Conservation (phyloP, 1,139 yeast genomes). For the Blastobotrys elegans region DNA sequence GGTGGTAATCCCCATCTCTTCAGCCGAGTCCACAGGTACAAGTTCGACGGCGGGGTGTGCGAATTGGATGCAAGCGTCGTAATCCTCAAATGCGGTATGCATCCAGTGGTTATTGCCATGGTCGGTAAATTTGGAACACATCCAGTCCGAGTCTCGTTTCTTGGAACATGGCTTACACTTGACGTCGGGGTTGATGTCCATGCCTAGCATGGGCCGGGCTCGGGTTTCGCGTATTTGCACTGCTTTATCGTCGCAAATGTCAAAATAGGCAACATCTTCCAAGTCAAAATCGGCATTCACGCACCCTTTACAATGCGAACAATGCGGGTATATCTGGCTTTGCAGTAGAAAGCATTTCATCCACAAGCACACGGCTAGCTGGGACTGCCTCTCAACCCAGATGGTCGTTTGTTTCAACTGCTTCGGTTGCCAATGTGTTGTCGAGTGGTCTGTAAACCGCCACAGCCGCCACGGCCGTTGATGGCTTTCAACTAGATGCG, state of each 20-base stretch:
- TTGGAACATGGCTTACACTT: not conserved
- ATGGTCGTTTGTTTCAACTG: conserved; percentile 1
- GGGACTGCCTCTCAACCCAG: conserved; percentile 2
- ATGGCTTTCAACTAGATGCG: not conserved
- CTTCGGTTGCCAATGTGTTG: not conserved
- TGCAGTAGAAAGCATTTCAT: conserved; percentile 1
- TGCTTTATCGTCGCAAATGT: not conserved
- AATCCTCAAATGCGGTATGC: not conserved
- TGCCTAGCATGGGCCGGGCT: not conserved
- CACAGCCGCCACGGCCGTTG: conserved; percentile 1
- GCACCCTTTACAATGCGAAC: conserved; percentile 1
- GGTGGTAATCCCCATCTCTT: not conserved
- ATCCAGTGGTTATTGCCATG: conserved; percentile 6
- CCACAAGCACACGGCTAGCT: conserved; percentile 7
- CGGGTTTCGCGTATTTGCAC: not conserved
- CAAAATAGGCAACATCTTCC: not conserved
- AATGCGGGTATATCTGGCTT: not conserved
- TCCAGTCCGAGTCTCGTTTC: not conserved
- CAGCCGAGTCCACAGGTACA: not conserved
- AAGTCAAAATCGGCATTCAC: not conserved
- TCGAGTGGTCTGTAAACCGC: too few relatives aligned
- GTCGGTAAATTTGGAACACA: conserved; percentile 3
- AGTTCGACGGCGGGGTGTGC: not conserved
- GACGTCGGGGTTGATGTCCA: not conserved
- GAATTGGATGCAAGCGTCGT: not conserved